phyloP scores from a whole-genome alignment of 495 filamentous ascomycete species.

The Podospora anserina region DNA sequence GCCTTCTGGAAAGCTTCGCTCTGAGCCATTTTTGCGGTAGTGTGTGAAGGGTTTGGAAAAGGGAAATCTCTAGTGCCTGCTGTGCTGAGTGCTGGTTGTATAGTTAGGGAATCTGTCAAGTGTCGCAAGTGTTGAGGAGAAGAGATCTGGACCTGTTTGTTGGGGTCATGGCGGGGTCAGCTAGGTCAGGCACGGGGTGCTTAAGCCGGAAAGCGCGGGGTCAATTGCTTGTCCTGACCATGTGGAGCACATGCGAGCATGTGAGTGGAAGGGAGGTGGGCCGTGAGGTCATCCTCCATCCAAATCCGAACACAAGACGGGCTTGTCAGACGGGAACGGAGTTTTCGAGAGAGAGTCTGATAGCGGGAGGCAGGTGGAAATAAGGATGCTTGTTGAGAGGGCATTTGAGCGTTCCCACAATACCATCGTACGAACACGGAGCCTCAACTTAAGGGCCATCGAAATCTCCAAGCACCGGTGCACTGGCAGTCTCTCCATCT shows the following conservation, averaged over 20 bases:
- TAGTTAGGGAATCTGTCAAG: neutral
- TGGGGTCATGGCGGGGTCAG: slow-evolving; percentile 16
- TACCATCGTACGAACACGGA: neutral
- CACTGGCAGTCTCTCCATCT: neutral
- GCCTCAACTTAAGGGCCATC: neutral
- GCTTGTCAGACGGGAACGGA: neutral
- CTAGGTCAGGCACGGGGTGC: slow-evolving; percentile 13
- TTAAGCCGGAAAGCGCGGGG: neutral
- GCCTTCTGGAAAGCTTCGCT: slow-evolving; percentile 57
- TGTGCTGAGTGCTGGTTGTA: slow-evolving; percentile 2
- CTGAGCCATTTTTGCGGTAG: slow-evolving; percentile 24
- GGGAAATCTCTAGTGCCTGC: slow-evolving; percentile 32
- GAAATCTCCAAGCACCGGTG: neutral
- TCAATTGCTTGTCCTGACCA: neutral
- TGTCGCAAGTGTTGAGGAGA: slow-evolving; percentile 16
- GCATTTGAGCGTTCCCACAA: neutral
- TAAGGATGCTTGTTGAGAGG: neutral
- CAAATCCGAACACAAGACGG: neutral
- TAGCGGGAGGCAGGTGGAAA: neutral
- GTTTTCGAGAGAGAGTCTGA: neutral
- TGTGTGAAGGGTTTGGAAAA: neutral
- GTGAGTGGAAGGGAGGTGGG: neutral
- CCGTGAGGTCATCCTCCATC: neutral
- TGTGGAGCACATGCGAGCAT: neutral
- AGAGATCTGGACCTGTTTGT: slow-evolving; percentile 12